phyloP scores from a whole-genome alignment of 768 basidiomycete species.

The Thelephora aurantiotincta region DNA sequence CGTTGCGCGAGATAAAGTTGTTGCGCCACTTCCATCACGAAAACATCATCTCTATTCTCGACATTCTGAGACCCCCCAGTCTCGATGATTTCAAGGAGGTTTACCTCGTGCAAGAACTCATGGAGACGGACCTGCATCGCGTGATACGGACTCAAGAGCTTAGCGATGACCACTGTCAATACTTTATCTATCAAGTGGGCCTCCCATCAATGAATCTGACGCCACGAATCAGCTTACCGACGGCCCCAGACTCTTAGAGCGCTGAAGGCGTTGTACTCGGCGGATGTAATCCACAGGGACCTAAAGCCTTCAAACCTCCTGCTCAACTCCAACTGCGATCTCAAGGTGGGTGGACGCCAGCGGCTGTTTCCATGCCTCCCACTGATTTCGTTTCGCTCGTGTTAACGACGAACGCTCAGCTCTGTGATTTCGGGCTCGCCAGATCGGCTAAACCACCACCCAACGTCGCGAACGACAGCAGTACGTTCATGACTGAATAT shows the following conservation, averaged over 20 bases:
- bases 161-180: slow-evolving; percentile 91
- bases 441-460: slow-evolving; percentile 65
- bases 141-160: slow-evolving; percentile 92
- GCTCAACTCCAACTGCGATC: slow-evolving; percentile 91
- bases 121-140: slow-evolving; percentile 94
- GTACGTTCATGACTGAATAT: slow-evolving; percentile 86
- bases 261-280: slow-evolving; percentile 88
- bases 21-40: slow-evolving; percentile 77
- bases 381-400: not conserved
- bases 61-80: slow-evolving; percentile 69
- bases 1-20: slow-evolving; percentile 90
- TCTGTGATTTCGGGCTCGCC: slow-evolving; percentile 83
- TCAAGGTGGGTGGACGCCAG: slow-evolving; percentile 45
- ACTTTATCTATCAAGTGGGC: slow-evolving; percentile 62
- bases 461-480: slow-evolving; percentile 58
- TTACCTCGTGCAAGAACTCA: slow-evolving; percentile 57
- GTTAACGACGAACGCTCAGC: slow-evolving; percentile 20
- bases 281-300: slow-evolving; percentile 90
- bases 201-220: not conserved
- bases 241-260: slow-evolving; percentile 67
- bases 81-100: slow-evolving; percentile 81
- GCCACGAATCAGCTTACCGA: not conserved
- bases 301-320: slow-evolving; percentile 94
- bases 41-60: slow-evolving; percentile 91
- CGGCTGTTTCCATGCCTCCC: not conserved